phyloP scores from a whole-genome alignment of 495 filamentous ascomycete species.

The Daldinia childiae region DNA sequence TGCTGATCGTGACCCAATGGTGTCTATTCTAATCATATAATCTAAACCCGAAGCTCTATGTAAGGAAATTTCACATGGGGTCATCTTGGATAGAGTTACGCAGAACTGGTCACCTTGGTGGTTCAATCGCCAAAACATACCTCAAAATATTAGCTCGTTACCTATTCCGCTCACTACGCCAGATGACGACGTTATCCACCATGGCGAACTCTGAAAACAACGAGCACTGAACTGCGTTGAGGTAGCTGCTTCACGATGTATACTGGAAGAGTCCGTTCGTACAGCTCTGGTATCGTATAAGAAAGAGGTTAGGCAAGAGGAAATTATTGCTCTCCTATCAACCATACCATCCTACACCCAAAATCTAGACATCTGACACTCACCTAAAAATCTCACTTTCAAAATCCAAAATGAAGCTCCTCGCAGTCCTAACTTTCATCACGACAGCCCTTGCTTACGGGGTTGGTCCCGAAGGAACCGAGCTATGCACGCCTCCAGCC shows the following conservation, averaged over 20 bases:
- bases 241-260: neutral
- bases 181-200: constrained; percentile 11
- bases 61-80: neutral
- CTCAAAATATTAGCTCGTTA: neutral
- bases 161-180: neutral
- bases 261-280: neutral
- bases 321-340: neutral
- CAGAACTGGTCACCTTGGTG: neutral
- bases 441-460: constrained; percentile 26
- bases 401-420: constrained; percentile 31
- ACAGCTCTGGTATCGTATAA: neutral
- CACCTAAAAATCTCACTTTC: neutral
- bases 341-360: neutral
- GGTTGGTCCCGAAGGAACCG: neutral
- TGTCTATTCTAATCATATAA: neutral
- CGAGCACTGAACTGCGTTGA: neutral
- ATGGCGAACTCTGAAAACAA: constrained; percentile 5
- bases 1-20: neutral
- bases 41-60: neutral
- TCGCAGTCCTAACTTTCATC: constrained; percentile 15
- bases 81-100: neutral
- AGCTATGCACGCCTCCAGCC: constrained; percentile 28
- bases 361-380: neutral
- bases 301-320: neutral
- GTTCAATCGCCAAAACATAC: too few species aligned